Conservation (phyloP, 345 rosid species). For the Ceriops tagal region DNA sequence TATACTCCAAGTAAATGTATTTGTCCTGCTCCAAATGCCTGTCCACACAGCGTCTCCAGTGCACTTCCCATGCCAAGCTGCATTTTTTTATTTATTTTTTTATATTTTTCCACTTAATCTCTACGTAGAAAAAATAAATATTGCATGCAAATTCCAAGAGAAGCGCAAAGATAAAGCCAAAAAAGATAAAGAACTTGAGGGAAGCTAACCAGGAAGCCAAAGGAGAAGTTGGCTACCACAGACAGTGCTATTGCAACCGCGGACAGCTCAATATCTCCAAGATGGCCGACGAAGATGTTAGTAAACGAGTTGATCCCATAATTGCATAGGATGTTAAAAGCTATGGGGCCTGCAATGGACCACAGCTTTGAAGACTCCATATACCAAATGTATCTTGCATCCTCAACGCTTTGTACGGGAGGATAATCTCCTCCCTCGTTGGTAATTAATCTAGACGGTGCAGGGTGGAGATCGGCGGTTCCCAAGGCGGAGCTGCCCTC, state of each 20-base stretch:
- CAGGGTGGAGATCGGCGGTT: constrained; percentile 52
- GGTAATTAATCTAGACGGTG: constrained; percentile 45
- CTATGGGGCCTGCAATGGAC: constrained; percentile 85
- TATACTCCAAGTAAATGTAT: constrained; percentile 71
- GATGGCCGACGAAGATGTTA: constrained; percentile 85
- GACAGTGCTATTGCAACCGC: constrained; percentile 79
- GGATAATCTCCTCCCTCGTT: constrained; percentile 57
- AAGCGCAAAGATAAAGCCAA: background rate
- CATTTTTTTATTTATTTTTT: constrained; percentile 8
- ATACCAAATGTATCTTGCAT: constrained; percentile 45
- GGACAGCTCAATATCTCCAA: constrained; percentile 86
- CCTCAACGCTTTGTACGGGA: constrained; percentile 35
- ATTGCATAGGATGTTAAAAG: constrained; percentile 81
- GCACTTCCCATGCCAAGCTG: constrained; percentile 99
- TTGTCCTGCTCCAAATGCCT: constrained; percentile 95
- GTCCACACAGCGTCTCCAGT: constrained; percentile 86
- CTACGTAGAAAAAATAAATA: background rate
- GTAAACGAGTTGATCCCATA: constrained; percentile 87
- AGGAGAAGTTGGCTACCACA: constrained; percentile 88
- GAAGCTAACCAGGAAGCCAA: constrained; percentile 74
- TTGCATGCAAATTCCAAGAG: background rate
- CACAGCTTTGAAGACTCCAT: constrained; percentile 65
- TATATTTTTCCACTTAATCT: background rate
- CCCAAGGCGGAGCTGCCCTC: constrained; percentile 26
- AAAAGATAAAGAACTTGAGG: constrained; percentile 1